Percentiles rank a stretch among this genome's conserved stretches.
phyloP scores from a whole-genome alignment of 139 green algal genomes.

The Picochlorum sp. region DNA sequence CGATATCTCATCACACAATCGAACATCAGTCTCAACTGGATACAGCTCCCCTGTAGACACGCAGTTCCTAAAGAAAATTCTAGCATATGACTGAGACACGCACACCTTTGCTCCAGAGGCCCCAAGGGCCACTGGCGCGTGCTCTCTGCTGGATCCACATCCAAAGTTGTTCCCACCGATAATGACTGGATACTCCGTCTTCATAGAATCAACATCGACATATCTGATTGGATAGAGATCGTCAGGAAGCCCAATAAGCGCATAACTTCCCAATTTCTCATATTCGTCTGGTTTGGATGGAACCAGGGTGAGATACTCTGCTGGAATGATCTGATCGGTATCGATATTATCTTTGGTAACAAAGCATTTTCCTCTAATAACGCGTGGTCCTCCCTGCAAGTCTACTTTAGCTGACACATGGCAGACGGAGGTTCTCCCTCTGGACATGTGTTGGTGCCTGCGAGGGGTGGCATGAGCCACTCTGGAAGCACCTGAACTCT shows the following conservation, averaged over 20 bases:
- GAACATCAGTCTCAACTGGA: slow-evolving; percentile 66
- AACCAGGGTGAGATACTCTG: slow-evolving; percentile 91
- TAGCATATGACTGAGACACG: slow-evolving; percentile 84
- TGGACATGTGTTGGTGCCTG: too few species aligned
- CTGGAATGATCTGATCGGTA: slow-evolving; percentile 95
- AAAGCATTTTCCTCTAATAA: slow-evolving; percentile 64
- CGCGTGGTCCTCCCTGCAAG: slow-evolving; percentile 26
- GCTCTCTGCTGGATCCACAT: slow-evolving; percentile 86
- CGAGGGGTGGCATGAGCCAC: too few species aligned
- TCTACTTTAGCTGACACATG: slow-evolving; percentile 28
- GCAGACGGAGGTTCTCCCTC: background rate
- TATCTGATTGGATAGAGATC: slow-evolving; percentile 65
- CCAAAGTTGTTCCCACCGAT: slow-evolving; percentile 92
- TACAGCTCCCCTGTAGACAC: slow-evolving; percentile 91
- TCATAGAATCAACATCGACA: slow-evolving; percentile 71
- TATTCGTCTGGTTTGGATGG: slow-evolving; percentile 94
- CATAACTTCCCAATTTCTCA: slow-evolving; percentile 93
- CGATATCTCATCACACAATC: slow-evolving; percentile 72
- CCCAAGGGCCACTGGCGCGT: slow-evolving; percentile 84
- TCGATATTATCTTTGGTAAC: slow-evolving; percentile 90
- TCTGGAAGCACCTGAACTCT: too few species aligned
- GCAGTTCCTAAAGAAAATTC: slow-evolving; percentile 97
- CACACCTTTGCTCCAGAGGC: slow-evolving; percentile 67
- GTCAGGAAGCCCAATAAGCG: slow-evolving; percentile 77
- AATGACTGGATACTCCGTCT: slow-evolving; percentile 86